phyloP scores from a whole-genome alignment of 2,329 filamentous ascomycete genomes.

The Albophoma yamanashiensis region DNA sequence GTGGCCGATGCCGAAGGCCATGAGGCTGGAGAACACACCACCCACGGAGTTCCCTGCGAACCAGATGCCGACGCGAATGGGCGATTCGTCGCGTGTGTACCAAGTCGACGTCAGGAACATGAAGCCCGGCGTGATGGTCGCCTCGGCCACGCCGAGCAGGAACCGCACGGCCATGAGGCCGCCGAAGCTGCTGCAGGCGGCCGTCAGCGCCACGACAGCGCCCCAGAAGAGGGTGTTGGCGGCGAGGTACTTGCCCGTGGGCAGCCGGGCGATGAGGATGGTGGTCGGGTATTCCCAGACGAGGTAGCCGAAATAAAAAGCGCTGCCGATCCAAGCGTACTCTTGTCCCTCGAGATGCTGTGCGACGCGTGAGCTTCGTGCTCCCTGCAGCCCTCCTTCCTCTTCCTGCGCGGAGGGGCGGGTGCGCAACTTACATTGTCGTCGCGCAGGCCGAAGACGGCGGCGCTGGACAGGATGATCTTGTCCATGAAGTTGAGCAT shows the following conservation, averaged over 20 bases:
- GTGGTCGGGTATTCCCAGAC: constrained; percentile 38
- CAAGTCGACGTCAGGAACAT: constrained; percentile 42
- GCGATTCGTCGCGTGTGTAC: constrained; percentile 36
- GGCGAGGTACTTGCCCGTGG: constrained; percentile 33
- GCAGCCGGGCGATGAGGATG: constrained; percentile 33
- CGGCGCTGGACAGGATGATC: constrained; percentile 40
- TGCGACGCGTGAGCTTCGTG: neutral
- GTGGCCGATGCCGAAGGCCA: constrained; percentile 47
- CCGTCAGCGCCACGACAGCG: constrained; percentile 28
- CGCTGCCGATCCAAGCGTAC: constrained; percentile 52
- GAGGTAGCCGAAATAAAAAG: constrained; percentile 35
- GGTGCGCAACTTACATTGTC: constrained; percentile 23
- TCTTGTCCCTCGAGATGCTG: constrained; percentile 26
- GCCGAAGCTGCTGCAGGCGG: constrained; percentile 32
- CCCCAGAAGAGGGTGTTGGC: constrained; percentile 38
- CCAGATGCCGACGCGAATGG: constrained; percentile 43
- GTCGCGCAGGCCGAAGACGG: constrained; percentile 41
- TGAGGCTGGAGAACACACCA: constrained; percentile 34
- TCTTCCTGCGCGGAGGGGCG: neutral
- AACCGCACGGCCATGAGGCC: constrained; percentile 39
- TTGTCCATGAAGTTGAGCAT: constrained; percentile 53
- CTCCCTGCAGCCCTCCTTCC: too few relatives aligned
- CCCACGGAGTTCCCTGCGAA: constrained; percentile 40
- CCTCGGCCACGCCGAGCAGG: constrained; percentile 42
- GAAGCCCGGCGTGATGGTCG: constrained; percentile 40